phyloP scores from a whole-genome alignment of 1,284 basidiomycete species.

The Ceratobasidium sp. region DNA sequence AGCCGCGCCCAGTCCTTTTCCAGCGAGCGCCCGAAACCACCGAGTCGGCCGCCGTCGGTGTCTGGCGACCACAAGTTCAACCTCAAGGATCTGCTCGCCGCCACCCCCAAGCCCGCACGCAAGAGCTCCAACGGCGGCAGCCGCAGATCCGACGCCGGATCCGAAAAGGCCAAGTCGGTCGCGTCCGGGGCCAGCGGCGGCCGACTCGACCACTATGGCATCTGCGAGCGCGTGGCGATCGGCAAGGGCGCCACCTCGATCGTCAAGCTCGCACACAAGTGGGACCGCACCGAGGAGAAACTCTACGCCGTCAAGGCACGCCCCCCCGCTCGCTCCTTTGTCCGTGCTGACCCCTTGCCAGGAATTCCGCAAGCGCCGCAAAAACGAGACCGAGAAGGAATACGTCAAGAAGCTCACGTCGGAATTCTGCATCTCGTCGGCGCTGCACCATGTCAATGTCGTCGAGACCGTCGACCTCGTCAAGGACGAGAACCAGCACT shows the following conservation, averaged over 20 bases:
- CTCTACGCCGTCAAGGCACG: slow-evolving; percentile 96
- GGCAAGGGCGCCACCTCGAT: slow-evolving; percentile 98
- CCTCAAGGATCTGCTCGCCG: slow-evolving; percentile 77
- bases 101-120: slow-evolving; percentile 70
- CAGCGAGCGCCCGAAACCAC: slow-evolving; percentile 45
- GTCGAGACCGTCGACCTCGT: slow-evolving; percentile 99
- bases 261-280: slow-evolving; percentile 95
- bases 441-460: slow-evolving; percentile 93
- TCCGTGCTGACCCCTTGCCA: slow-evolving; percentile 48
- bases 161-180: slow-evolving; percentile 60
- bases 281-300: slow-evolving; percentile 96
- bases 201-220: slow-evolving; percentile 89
- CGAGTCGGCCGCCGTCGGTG: slow-evolving; percentile 49
- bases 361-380: slow-evolving; percentile 97
- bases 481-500: slow-evolving; percentile 93
- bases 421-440: slow-evolving; percentile 98
- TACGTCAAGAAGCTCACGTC: slow-evolving; percentile 99
- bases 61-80: slow-evolving; percentile 70
- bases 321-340: slow-evolving; percentile 39
- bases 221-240: slow-evolving; percentile 95
- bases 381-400: slow-evolving; percentile 98
- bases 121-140: slow-evolving; percentile 69
- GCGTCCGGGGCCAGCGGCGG: slow-evolving; percentile 59
- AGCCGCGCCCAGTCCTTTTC: slow-evolving; percentile 46
- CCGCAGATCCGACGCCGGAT: slow-evolving; percentile 64